A percentile compares a stretch with the other conserved stretches of the same genome.
Evolutionary conservation across 208 protist species (phyloP).

Genomic region (Leishmania mexicana): DNA sequence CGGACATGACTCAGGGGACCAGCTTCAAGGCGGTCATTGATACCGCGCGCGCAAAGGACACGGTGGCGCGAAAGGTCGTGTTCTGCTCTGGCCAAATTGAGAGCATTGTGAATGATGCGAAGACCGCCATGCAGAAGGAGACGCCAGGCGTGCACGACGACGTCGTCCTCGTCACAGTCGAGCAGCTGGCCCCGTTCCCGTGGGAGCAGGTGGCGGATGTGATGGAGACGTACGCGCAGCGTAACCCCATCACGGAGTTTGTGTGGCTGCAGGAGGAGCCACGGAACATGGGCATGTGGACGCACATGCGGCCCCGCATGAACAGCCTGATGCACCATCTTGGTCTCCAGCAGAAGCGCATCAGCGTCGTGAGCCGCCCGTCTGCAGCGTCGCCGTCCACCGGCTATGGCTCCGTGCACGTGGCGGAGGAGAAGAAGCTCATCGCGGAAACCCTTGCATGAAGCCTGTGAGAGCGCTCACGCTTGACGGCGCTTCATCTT

Average conservation of each 20-base stretch:
- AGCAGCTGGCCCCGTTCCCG: conserved; percentile 98
- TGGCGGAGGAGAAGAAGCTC: conserved; percentile 83
- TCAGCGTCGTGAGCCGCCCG: conserved; percentile 77
- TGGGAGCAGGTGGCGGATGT: conserved; percentile 94
- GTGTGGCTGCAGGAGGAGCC: conserved; percentile 98
- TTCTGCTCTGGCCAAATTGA: conserved; percentile 99
- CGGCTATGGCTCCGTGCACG: conserved; percentile 88
- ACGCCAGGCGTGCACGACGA: conserved; percentile 62
- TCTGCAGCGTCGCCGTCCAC: conserved; percentile 89
- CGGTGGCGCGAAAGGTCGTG: conserved; percentile 89
- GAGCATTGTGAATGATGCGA: conserved; percentile 93
- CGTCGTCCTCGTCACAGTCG: conserved; percentile 93
- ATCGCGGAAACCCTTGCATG: conserved; percentile 68
- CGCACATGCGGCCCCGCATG: conserved; percentile 79
- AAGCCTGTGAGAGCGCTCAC: background rate
- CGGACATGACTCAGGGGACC: conserved; percentile 69
- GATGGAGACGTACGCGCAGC: conserved; percentile 86
- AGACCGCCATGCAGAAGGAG: conserved; percentile 55
- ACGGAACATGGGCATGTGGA: conserved; percentile 97
- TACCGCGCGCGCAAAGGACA: conserved; percentile 29
- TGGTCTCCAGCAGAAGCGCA: conserved; percentile 39
- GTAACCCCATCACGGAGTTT: conserved; percentile 86
- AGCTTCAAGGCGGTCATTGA: conserved; percentile 57
- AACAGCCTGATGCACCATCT: conserved; percentile 79
- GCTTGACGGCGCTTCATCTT: background rate